These are phyloP conservation scores for Acacia melanoxylon DNA, from an alignment of 306 rosid species.

Conservation along the genomic window DNA sequence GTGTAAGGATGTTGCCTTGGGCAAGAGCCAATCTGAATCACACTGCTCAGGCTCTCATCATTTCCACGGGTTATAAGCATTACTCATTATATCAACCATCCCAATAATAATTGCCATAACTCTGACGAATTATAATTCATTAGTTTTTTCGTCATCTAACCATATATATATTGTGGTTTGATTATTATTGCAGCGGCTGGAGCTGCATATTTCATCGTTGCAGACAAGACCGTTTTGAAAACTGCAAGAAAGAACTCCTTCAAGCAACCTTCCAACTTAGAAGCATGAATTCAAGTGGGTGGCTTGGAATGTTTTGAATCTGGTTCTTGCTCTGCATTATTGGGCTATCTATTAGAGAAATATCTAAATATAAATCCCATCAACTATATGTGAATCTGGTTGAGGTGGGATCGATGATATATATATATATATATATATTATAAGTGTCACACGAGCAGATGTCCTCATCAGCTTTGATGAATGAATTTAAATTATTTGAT, in stretches of 20 bases:
- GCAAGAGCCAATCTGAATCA: conserved; percentile 79
- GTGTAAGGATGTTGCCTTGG: conserved; percentile 89
- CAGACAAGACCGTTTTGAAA: conserved; percentile 93
- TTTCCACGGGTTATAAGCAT: conserved; percentile 25
- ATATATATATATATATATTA: neutral
- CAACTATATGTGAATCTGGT: conserved; percentile 5
- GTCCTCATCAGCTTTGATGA: conserved; percentile 17
- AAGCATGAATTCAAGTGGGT: conserved; percentile 30
- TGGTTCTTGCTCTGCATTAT: neutral
- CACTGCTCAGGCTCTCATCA: conserved; percentile 19
- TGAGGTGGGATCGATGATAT: neutral
- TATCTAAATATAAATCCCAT: conserved; percentile 1
- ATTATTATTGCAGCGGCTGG: conserved; percentile 57
- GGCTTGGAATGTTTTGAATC: neutral
- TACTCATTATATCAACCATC: neutral
- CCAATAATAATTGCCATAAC: neutral
- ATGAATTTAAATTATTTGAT: conserved; percentile 32
- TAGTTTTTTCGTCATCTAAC: neutral
- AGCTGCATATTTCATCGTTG: conserved; percentile 96
- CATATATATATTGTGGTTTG: neutral
- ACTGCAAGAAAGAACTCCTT: conserved; percentile 94
- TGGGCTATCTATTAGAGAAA: neutral
- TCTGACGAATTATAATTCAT: neutral
- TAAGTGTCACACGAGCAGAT: neutral
- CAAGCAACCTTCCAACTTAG: conserved; percentile 43